These are phyloP conservation scores for Gnetum montanum DNA, from an alignment of 75 land plant species.

Conservation along the genomic window DNA sequence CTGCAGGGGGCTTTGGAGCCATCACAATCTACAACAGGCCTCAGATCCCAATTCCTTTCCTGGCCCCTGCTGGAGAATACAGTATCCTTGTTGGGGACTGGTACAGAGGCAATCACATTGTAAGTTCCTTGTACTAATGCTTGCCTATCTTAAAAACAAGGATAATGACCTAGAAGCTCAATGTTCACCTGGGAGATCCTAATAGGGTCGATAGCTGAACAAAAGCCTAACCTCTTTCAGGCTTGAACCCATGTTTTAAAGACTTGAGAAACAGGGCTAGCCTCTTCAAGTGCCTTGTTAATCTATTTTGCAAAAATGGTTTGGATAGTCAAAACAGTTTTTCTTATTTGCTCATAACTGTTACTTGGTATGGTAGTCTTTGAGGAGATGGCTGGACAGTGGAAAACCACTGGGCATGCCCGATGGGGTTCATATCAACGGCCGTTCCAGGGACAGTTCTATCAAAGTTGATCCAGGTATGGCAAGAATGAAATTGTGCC, in stretches of 20 bases:
- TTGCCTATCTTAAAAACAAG: too few species aligned
- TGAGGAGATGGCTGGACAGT: slow-evolving; percentile 37
- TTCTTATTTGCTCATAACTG: too few species aligned
- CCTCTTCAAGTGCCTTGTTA: neutral
- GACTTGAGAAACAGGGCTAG: too few species aligned
- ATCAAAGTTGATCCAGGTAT: slow-evolving; percentile 56
- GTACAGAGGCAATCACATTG: slow-evolving; percentile 75
- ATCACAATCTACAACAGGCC: slow-evolving; percentile 43
- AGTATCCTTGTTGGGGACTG: slow-evolving; percentile 75
- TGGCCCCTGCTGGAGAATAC: slow-evolving; percentile 62
- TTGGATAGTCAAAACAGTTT: neutral
- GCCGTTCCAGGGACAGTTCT: slow-evolving; percentile 30
- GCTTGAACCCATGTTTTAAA: too few species aligned
- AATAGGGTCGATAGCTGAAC: too few species aligned
- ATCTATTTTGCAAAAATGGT: neutral
- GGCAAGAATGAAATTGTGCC: too few species aligned
- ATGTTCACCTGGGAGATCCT: neutral
- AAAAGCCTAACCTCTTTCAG: too few species aligned
- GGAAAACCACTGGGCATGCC: slow-evolving; percentile 53
- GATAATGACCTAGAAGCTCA: too few species aligned
- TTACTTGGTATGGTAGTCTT: slow-evolving; percentile 30
- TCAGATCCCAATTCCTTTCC: slow-evolving; percentile 67
- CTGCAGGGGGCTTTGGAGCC: slow-evolving; percentile 80
- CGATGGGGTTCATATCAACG: slow-evolving; percentile 73
- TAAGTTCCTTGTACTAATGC: too few species aligned